Evolutionary conservation across 768 basidiomycete genomes (phyloP).

Genomic region (Boletus rex-veris): DNA sequence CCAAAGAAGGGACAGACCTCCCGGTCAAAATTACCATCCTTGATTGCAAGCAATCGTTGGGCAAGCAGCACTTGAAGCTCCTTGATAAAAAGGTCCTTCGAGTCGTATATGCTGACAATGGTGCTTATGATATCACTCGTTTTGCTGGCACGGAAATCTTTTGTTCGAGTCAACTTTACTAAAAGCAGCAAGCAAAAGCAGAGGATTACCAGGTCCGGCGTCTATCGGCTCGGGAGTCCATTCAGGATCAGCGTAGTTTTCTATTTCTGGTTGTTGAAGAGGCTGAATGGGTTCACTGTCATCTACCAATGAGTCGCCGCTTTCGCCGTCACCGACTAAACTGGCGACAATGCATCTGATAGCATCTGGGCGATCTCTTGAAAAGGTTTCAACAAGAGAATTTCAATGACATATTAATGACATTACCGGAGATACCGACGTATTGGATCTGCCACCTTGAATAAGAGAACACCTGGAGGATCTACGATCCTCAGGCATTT

Average conservation of each 20-base stretch:
- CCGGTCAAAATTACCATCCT: constrained; percentile 73
- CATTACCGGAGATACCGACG: constrained; percentile 78
- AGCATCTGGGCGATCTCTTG: constrained; percentile 84
- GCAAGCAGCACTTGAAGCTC: constrained; percentile 92
- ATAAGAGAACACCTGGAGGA: constrained; percentile 87
- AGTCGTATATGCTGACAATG: constrained; percentile 95
- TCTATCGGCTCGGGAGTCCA: constrained; percentile 98
- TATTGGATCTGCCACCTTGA: constrained; percentile 92
- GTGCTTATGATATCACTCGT: constrained; percentile 94
- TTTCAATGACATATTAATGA: not conserved
- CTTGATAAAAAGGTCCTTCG: constrained; percentile 93
- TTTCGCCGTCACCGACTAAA: constrained; percentile 82
- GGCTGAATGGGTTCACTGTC: constrained; percentile 80
- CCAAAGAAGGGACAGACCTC: constrained; percentile 39
- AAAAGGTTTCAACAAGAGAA: not conserved
- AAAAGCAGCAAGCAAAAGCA: not conserved
- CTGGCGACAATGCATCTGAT: constrained; percentile 91
- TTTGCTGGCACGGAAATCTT: constrained; percentile 90
- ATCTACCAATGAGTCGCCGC: constrained; percentile 77
- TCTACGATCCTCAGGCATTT: constrained; percentile 87
- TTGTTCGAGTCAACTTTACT: not conserved
- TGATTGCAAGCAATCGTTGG: constrained; percentile 76
- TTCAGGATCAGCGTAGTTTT: constrained; percentile 86
- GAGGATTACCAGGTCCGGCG: constrained; percentile 78
- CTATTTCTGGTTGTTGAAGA: constrained; percentile 68